Percentiles rank a stretch among this genome's conserved stretches.
These are phyloP conservation scores for Geranium incanum DNA, from an alignment of 441 rosid genomes.

Conservation along the genomic window DNA sequence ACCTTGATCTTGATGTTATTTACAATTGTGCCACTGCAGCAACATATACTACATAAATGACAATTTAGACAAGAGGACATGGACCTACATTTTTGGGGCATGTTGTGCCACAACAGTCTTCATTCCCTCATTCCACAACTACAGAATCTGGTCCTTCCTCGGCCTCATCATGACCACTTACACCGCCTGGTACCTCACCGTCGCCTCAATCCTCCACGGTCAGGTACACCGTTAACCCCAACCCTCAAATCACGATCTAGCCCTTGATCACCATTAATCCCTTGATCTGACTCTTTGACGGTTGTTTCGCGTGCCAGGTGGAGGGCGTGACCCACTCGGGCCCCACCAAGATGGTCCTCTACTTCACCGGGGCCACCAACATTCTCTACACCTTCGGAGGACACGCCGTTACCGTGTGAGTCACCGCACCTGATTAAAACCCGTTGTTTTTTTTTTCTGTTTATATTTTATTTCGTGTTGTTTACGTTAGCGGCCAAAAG, in stretches of 20 bases:
- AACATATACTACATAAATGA: constrained; percentile 75
- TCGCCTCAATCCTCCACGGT: constrained; percentile 66
- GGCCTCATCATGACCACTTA: constrained; percentile 75
- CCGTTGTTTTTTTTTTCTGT: neutral
- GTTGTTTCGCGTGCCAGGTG: constrained; percentile 26
- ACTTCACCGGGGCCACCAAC: constrained; percentile 48
- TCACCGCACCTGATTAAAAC: neutral
- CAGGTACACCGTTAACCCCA: constrained; percentile 33
- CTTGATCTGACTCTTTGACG: too few species aligned
- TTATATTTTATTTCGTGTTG: constrained; percentile 18
- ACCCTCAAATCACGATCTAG: too few species aligned
- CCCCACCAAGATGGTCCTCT: constrained; percentile 36
- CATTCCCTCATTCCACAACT: constrained; percentile 73
- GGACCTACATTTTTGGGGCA: constrained; percentile 38
- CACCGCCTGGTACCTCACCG: constrained; percentile 72
- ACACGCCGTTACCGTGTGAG: constrained; percentile 71
- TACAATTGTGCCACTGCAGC: constrained; percentile 28
- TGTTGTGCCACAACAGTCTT: constrained; percentile 80
- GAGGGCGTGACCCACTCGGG: constrained; percentile 60
- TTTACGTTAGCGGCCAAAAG: constrained; percentile 20
- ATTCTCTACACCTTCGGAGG: constrained; percentile 75
- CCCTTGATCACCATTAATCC: too few species aligned
- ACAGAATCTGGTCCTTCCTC: constrained; percentile 74
- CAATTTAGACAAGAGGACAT: constrained; percentile 55
- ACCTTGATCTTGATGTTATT: neutral